A percentile compares a stretch with the other conserved stretches of the same genome.
Evolutionary conservation across 768 basidiomycete species (phyloP).

Genomic region (Zangia roseola): DNA sequence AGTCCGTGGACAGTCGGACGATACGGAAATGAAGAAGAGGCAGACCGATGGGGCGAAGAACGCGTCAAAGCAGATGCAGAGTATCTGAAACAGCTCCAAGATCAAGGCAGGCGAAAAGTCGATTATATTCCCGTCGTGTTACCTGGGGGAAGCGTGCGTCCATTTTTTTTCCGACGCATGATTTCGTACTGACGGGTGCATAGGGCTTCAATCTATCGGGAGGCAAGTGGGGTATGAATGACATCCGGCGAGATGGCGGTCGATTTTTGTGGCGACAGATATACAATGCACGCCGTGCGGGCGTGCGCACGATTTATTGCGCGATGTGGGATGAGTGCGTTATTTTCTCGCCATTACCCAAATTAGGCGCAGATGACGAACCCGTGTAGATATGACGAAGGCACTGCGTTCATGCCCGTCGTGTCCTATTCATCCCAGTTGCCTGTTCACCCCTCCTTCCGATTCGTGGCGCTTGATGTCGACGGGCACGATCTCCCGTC

Average conservation of each 20-base stretch:
- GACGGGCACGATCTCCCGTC: slow-evolving; percentile 76
- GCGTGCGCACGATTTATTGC: slow-evolving; percentile 68
- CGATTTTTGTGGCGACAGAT: slow-evolving; percentile 80
- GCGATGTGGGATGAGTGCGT: slow-evolving; percentile 87
- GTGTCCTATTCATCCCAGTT: slow-evolving; percentile 56
- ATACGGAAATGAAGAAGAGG: slow-evolving; percentile 57
- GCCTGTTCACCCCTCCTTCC: slow-evolving; percentile 57
- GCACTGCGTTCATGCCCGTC: slow-evolving; percentile 78
- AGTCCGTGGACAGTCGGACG: slow-evolving; percentile 84
- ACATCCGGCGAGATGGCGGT: slow-evolving; percentile 69
- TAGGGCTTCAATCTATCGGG: slow-evolving; percentile 72
- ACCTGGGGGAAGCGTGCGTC: slow-evolving; percentile 77
- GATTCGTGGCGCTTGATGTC: slow-evolving; percentile 71
- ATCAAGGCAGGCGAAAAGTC: slow-evolving; percentile 48
- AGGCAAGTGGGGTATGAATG: slow-evolving; percentile 72
- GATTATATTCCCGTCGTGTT: slow-evolving; percentile 85
- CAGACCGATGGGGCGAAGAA: slow-evolving; percentile 59
- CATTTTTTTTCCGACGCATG: background rate
- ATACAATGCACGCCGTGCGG: slow-evolving; percentile 60
- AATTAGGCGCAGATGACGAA: background rate
- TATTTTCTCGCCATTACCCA: background rate
- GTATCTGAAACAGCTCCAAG: slow-evolving; percentile 49
- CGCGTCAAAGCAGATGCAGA: slow-evolving; percentile 66
- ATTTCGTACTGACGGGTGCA: background rate
- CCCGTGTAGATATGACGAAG: slow-evolving; percentile 70